phyloP scores from a whole-genome alignment of 163 green algal genomes.

The Prototheca cutis region DNA sequence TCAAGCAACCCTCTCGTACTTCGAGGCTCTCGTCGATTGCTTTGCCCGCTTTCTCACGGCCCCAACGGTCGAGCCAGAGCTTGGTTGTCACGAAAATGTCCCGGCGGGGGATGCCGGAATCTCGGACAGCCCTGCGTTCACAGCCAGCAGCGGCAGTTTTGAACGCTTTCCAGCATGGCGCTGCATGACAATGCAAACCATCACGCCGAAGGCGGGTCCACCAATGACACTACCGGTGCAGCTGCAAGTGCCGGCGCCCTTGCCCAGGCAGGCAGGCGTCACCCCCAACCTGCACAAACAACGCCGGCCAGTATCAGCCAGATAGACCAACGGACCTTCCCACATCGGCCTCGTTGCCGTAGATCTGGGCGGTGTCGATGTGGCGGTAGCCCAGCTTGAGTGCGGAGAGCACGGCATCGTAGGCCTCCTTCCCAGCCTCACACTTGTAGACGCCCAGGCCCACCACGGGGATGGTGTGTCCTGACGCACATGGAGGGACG shows the following conservation, averaged over 20 bases:
- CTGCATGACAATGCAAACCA: not conserved
- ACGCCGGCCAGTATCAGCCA: no score
- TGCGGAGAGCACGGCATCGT: slow-evolving; percentile 17
- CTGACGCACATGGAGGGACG: slow-evolving; percentile 5
- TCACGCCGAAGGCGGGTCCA: no score
- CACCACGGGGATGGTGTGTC: slow-evolving; percentile 12
- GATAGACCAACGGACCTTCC: slow-evolving; percentile 9
- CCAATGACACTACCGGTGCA: no score
- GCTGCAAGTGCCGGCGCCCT: no score
- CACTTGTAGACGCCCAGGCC: slow-evolving; percentile 29
- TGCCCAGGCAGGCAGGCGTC: no score
- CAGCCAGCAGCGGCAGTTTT: no score
- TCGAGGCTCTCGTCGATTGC: not conserved
- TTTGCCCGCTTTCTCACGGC: slow-evolving; percentile 9
- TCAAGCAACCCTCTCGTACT: no score
- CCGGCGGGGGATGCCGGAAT: slow-evolving; percentile 22
- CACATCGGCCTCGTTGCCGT: slow-evolving; percentile 45
- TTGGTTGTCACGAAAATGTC: slow-evolving; percentile 46
- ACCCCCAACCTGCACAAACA: no score
- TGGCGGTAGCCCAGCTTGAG: slow-evolving; percentile 43
- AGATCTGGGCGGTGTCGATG: slow-evolving; percentile 45
- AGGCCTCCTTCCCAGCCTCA: slow-evolving; percentile 16
- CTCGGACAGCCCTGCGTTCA: slow-evolving; percentile 20
- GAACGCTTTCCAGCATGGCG: not conserved
- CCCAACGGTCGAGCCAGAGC: slow-evolving; percentile 25